phyloP scores from a whole-genome alignment of 495 filamentous ascomycete genomes.

The Aspergillus biplanus region DNA sequence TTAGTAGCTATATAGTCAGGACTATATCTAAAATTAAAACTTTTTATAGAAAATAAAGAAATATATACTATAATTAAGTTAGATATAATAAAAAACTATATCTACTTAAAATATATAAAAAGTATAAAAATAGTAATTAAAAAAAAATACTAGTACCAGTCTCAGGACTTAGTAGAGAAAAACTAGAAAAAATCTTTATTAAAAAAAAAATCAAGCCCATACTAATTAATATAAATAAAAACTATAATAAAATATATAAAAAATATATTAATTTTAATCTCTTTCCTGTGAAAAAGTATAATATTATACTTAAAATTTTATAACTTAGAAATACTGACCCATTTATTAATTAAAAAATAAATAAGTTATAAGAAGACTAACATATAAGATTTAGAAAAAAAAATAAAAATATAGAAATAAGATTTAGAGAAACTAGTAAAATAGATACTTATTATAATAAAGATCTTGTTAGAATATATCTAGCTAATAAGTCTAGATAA shows the following conservation, averaged over 20 bases:
- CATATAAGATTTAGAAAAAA: background rate
- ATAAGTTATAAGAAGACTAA: background rate
- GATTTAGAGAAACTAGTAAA: background rate
- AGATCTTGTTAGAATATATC: too few relatives aligned
- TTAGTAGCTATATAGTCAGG: background rate
- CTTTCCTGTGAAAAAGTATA: background rate
- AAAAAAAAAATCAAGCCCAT: too few relatives aligned
- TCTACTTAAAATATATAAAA: too few relatives aligned
- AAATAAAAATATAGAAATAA: background rate
- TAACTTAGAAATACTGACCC: background rate
- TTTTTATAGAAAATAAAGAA: background rate
- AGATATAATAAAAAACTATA: too few relatives aligned
- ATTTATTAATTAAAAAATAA: background rate
- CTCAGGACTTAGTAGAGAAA: too few relatives aligned
- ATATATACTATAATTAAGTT: constrained; percentile 2
- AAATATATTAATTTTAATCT: background rate
- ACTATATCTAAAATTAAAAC: background rate
- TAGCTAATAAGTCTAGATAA: too few relatives aligned
- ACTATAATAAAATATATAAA: too few relatives aligned
- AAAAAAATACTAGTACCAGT: too few relatives aligned
- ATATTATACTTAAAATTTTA: background rate
- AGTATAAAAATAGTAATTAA: too few relatives aligned
- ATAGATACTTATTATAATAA: constrained; percentile 1
- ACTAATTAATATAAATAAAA: too few relatives aligned
- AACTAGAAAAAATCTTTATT: too few relatives aligned